These are phyloP conservation scores for Xylariaceae sp. DNA, from an alignment of 2,329 filamentous ascomycete species.

Conservation along the genomic window DNA sequence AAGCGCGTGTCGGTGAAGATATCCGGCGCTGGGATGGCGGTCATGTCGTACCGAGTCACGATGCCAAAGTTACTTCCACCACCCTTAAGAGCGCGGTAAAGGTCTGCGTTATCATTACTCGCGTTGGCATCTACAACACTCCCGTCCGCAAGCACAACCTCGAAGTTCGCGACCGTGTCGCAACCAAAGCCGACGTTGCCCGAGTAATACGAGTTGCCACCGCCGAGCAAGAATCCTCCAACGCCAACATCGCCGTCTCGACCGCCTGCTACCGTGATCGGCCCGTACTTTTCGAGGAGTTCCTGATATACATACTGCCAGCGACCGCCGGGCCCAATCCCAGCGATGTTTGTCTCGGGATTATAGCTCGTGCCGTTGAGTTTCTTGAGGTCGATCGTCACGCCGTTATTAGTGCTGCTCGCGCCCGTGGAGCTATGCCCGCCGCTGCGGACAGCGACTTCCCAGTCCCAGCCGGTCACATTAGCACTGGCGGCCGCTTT, in stretches of 20 bases:
- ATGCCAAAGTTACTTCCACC: constrained; percentile 46
- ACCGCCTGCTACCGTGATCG: constrained; percentile 26
- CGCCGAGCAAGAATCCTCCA: constrained; percentile 26
- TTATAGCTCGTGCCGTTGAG: constrained; percentile 34
- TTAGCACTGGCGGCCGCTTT: not conserved
- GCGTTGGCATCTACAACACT: constrained; percentile 40
- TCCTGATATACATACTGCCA: constrained; percentile 28
- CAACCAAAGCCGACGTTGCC: constrained; percentile 11
- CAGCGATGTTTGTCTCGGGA: constrained; percentile 28
- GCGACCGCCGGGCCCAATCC: constrained; percentile 30
- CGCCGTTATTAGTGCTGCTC: constrained; percentile 40
- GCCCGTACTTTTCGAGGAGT: constrained; percentile 21
- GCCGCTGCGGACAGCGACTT: constrained; percentile 47
- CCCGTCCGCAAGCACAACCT: constrained; percentile 15
- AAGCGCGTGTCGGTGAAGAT: constrained; percentile 20
- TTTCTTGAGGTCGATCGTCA: constrained; percentile 41
- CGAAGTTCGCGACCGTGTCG: constrained; percentile 15
- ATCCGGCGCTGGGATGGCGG: constrained; percentile 25
- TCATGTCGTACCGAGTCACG: constrained; percentile 35
- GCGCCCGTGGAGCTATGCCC: constrained; percentile 43
- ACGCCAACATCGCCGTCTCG: constrained; percentile 31
- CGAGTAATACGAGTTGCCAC: constrained; percentile 16
- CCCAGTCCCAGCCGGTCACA: constrained; percentile 25
- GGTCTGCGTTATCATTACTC: constrained; percentile 34
- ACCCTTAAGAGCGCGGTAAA: constrained; percentile 45